Conservation (phyloP, 306 rosid species). For the Sindora glabra region DNA sequence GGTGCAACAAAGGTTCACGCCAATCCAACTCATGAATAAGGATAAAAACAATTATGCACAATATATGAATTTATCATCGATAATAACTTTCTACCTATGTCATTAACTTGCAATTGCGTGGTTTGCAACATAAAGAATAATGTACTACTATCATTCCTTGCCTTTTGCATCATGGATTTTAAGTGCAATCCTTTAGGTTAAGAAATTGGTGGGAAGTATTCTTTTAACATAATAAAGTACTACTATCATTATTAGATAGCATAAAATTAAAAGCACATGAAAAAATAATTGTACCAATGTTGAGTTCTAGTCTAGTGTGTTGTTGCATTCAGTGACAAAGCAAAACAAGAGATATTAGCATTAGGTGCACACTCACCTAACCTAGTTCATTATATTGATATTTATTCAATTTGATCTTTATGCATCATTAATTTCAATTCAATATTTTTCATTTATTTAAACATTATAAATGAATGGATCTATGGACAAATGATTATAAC, state of each 20-base stretch:
- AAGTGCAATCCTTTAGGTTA: slow-evolving; percentile 93
- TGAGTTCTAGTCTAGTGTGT: too few relatives aligned
- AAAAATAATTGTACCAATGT: not conserved
- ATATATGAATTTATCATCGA: slow-evolving; percentile 3
- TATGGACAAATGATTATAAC: too few relatives aligned
- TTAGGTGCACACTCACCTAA: not conserved
- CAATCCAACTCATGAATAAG: slow-evolving; percentile 11
- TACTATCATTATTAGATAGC: slow-evolving; percentile 17
- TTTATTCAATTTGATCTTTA: too few relatives aligned
- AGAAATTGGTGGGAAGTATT: slow-evolving; percentile 94
- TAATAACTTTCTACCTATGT: slow-evolving; percentile 55
- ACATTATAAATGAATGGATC: too few relatives aligned
- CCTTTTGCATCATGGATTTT: slow-evolving; percentile 94
- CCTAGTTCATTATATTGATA: not conserved
- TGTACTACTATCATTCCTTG: too few relatives aligned
- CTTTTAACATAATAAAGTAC: slow-evolving; percentile 44
- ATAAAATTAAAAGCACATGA: not conserved
- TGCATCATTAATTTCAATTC: too few relatives aligned
- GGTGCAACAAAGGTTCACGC: not conserved
- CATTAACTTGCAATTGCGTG: slow-evolving; percentile 98
- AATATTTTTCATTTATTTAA: too few relatives aligned
- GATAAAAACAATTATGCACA: slow-evolving; percentile 6
- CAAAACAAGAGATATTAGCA: not conserved
- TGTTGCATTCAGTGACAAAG: not conserved
- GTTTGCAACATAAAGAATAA: too few relatives aligned